Evolutionary conservation across 805 yeast genomes (phyloP).

Genomic region (Hanseniaspora guilliermondii): DNA sequence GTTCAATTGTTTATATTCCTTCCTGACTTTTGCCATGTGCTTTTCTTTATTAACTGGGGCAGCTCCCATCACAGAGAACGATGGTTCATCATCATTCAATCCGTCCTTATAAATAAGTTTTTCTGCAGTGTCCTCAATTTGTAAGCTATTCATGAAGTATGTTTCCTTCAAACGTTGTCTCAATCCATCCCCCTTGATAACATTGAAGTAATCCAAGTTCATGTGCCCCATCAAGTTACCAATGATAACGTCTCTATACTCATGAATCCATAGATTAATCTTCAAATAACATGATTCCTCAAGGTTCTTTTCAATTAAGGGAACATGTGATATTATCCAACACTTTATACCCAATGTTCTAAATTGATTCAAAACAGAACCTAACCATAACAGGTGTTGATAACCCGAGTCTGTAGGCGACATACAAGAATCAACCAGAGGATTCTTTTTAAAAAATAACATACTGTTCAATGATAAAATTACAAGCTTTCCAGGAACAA

Average conservation of each 20-base stretch:
- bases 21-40: conserved; percentile 35
- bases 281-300: conserved; percentile 64
- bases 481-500: conserved; percentile 69
- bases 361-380: conserved; percentile 58
- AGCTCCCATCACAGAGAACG: conserved; percentile 41
- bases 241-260: conserved; percentile 68
- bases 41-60: conserved; percentile 53
- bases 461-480: conserved; percentile 68
- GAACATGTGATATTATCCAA: conserved; percentile 83
- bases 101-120: conserved; percentile 16
- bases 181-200: conserved; percentile 47
- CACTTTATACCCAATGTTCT: conserved; percentile 66
- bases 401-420: conserved; percentile 66
- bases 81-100: conserved; percentile 24
- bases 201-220: conserved; percentile 78
- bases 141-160: conserved; percentile 8
- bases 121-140: background rate
- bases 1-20: conserved; percentile 16
- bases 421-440: conserved; percentile 72
- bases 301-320: conserved; percentile 67
- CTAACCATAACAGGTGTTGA: conserved; percentile 64
- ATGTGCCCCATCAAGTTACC: conserved; percentile 83
- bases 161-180: background rate
- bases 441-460: conserved; percentile 63
- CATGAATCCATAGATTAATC: conserved; percentile 69